Evolutionary conservation across 768 basidiomycete species (phyloP).

Genomic region (Leccinellum albellum): DNA sequence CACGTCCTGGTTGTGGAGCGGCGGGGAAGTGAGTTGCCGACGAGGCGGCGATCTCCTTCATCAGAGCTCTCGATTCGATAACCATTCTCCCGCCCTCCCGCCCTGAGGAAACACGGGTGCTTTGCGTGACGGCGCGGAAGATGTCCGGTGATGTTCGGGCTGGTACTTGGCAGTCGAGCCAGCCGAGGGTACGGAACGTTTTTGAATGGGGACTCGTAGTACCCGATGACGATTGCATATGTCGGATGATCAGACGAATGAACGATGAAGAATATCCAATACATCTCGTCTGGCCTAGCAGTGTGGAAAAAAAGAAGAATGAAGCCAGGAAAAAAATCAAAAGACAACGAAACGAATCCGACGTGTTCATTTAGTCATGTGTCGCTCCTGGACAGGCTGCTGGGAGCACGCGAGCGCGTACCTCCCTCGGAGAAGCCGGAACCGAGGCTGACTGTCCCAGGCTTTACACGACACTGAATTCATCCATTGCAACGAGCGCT

Average conservation of each 20-base stretch:
- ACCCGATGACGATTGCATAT: slow-evolving; percentile 1
- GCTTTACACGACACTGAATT: background rate
- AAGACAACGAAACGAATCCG: background rate
- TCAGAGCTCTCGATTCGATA: background rate
- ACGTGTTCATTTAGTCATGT: background rate
- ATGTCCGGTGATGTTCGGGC: slow-evolving; percentile 1
- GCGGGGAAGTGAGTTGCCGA: background rate
- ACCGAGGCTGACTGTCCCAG: background rate
- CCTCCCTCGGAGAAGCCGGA: background rate
- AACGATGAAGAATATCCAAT: background rate
- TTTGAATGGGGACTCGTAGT: background rate
- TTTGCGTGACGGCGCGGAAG: background rate
- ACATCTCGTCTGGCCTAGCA: background rate
- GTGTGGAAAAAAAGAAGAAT: background rate
- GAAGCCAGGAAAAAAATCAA: background rate
- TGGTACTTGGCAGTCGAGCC: slow-evolving; percentile 6
- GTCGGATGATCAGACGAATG: background rate
- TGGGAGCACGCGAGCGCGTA: background rate
- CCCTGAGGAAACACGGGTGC: background rate
- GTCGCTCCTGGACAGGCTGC: no score
- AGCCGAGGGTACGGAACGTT: slow-evolving; percentile 7
- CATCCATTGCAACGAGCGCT: background rate
- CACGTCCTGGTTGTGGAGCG: background rate
- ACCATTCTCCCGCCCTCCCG: background rate
- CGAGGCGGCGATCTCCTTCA: background rate